Evolutionary conservation across 106 monocot genomes (phyloP).

Genomic region (Vanilla planifolia): DNA sequence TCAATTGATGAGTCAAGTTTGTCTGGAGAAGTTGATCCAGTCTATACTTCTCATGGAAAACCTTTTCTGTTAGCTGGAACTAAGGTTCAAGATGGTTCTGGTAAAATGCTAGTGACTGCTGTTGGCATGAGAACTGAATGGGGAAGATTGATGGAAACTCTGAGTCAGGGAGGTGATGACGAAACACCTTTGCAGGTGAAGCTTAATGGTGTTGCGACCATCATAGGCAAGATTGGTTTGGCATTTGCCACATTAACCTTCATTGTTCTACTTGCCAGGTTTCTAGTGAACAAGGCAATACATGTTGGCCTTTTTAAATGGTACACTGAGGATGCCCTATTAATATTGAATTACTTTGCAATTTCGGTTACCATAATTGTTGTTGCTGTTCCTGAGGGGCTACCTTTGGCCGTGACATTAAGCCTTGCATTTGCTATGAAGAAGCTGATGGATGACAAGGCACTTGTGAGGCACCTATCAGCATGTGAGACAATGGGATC

Average conservation of each 20-base stretch:
- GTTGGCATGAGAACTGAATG: slow-evolving; percentile 30
- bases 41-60: slow-evolving; percentile 2
- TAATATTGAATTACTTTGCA: slow-evolving; percentile 15
- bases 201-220: slow-evolving; percentile 20
- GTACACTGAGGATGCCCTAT: slow-evolving; percentile 23
- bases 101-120: slow-evolving; percentile 23
- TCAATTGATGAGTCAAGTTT: slow-evolving; percentile 22
- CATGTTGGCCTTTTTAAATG: slow-evolving; percentile 1
- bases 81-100: slow-evolving; percentile 21
- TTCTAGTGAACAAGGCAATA: background rate
- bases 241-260: slow-evolving; percentile 15
- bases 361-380: slow-evolving; percentile 23
- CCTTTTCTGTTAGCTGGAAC: slow-evolving; percentile 25
- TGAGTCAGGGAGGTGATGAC: slow-evolving; percentile 18
- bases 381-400: slow-evolving; percentile 26
- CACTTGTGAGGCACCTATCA: slow-evolving; percentile 16
- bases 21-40: slow-evolving; percentile 21
- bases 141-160: slow-evolving; percentile 19
- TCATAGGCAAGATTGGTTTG: slow-evolving; percentile 19
- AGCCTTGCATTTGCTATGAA: slow-evolving; percentile 27
- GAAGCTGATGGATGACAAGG: slow-evolving; percentile 28
- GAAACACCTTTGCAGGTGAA: slow-evolving; percentile 27
- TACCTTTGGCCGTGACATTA: slow-evolving; percentile 26
- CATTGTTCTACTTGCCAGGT: slow-evolving; percentile 11
- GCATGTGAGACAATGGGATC: slow-evolving; percentile 30